Evolutionary conservation across 257 asterid genomes (phyloP), one percentile per base, ranked within the genome.

Genomic region (Jasminum sambac): DNA sequence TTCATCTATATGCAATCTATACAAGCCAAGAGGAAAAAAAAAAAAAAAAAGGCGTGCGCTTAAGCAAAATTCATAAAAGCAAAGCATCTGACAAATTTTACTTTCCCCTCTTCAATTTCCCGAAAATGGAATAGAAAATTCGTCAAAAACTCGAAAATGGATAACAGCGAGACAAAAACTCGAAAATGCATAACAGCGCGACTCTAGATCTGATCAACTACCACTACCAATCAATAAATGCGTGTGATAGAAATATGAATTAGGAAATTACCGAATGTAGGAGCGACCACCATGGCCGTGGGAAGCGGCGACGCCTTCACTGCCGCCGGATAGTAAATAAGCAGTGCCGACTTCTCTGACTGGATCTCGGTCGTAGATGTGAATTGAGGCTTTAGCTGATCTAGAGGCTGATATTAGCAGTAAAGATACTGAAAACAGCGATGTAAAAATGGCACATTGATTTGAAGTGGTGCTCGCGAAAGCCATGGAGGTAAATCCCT

Each of bases 341-440:
- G 97, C 92, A 86, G 84, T 95, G 66, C 99, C 99, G 76, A 95
- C 99, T 85, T 95, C 99, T 67, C 95, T 89, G 77, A 95, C 79
- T 2, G 92, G 91, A 89, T 88, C 96, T 74, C 85, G 88, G 73
- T 79, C 77, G 85, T 95, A 95, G 83, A 64, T 67, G 86, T 95
- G 99, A 74, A 91, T 79, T 50, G 99, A 89, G 43, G 98, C 92
- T 48, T 88, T 75, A 58, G 86, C 87, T 69, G 86, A 80, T 86
- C 84, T 82, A 72, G 82, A 79, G 77, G 86, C 76, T 24, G 76
- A 80, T 52, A 80, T 2, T 17, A 69, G 62, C n/a, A 74, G 55
- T 43, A 30, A 30, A 30, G 38, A 43, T 5, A 59, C 39, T 73
- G 50, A 24, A 59, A 60, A 60, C 74, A 68, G 2, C 23, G 73